Base-by-base conservation (phyloP, 345 rosid species). In the Eucalyptus brandiana region DNA sequence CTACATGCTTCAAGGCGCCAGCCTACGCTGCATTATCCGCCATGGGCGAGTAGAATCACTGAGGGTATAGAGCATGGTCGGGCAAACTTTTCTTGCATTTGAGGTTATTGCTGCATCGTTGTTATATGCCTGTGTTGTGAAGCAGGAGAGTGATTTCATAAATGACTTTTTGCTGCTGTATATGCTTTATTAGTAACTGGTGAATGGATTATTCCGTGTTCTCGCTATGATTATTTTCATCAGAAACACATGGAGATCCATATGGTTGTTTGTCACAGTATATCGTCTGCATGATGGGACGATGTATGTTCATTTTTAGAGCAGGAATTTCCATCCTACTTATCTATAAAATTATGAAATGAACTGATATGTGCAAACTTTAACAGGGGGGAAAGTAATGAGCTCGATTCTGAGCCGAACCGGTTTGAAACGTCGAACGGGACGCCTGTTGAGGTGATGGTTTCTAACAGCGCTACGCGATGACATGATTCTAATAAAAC, bases 1-100 rank as follows among this genome's bases (percentile, higher is more conserved):
- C 12, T 87, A 58, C 47, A 92, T 92, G 95, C 93, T 92, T 34
- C 37, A 60, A 76, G 93, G 94, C 2, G 11, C 37, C 14, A 0
- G 69, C 69, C 69, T 62, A 6, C 0, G 34, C 69, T 30, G 69
- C 69, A 12, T 62, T 0, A 62, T 62, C 69, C 34, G 9, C 69
- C 28, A 62, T 62, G 69, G 34, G 34, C 34, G 4, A 6, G 69
- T 62, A 62, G 69, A 62, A 62, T 30, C 69, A 12, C 69, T 1
- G 69, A 60, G 69, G 17, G 8, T 60, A 28, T 0, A 28, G 34
- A 28, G 69, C 32, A 13, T 6, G 69, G 69, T 4, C 1, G 0
- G 58, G 58, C n/a, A 7, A 58, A 58, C 65, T 24, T 58, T 58
- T 24, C 65, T 24, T 58, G 65, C 65, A 58, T 60, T 60, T 12